Percentiles rank a stretch among this genome's conserved stretches.
Evolutionary conservation across 108 stramenopile genomes (phyloP).

Genomic region (Cyclostephanos invisitatus): DNA sequence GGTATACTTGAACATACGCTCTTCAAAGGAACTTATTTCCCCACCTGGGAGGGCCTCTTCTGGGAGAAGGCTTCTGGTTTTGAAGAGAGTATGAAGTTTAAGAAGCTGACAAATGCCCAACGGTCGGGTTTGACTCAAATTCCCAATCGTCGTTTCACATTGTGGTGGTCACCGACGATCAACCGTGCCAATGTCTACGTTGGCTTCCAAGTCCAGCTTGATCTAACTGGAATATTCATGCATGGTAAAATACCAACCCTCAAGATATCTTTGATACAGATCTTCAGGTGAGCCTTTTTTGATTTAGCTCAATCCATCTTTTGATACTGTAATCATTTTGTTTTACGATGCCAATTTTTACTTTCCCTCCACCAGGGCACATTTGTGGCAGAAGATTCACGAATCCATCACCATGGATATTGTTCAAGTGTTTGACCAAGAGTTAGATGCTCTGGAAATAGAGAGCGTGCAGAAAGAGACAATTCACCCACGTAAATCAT

Average conservation of each 20-base stretch:
- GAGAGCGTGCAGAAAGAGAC: constrained; percentile 99
- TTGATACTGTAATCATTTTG: constrained; percentile 6
- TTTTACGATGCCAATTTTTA: constrained; percentile 44
- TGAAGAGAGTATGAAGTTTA: constrained; percentile 98
- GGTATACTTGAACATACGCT: constrained; percentile 99
- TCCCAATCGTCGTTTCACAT: constrained; percentile 98
- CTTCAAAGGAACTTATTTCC: constrained; percentile 99
- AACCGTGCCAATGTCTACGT: constrained; percentile 99
- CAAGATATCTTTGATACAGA: constrained; percentile 92
- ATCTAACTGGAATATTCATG: constrained; percentile 99
- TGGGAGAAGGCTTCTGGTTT: constrained; percentile 99
- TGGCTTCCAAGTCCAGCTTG: constrained; percentile 99
- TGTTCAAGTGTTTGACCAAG: constrained; percentile 98
- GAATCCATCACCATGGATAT: constrained; percentile 99
- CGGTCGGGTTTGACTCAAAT: constrained; percentile 99
- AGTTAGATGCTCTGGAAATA: constrained; percentile 97
- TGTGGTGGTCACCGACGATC: constrained; percentile 99
- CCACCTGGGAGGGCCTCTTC: constrained; percentile 99
- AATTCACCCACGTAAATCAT: constrained; percentile 99
- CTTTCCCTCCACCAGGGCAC: constrained; percentile 64
- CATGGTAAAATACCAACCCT: constrained; percentile 99
- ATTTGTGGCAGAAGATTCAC: constrained; percentile 99
- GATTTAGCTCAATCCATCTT: too few species aligned
- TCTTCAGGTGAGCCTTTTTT: constrained; percentile 73
- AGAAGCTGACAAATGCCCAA: constrained; percentile 99